phyloP scores from a whole-genome alignment of 139 green algal genomes.

The Chlorella ohadii region DNA sequence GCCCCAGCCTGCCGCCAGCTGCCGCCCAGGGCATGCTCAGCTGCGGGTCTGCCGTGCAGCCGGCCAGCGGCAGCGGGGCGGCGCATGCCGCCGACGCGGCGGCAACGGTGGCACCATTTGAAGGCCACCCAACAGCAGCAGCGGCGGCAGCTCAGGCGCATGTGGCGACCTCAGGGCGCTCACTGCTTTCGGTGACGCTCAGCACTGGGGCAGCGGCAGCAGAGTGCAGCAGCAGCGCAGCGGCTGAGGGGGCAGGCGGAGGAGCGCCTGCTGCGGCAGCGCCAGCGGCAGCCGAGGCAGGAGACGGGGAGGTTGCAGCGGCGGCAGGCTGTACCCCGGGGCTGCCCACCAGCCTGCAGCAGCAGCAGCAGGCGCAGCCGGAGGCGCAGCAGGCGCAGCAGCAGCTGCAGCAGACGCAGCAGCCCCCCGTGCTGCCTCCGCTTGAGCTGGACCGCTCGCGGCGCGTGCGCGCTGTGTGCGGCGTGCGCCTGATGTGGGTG shows the following conservation, averaged over 20 bases:
- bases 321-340: background rate
- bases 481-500: slow-evolving; percentile 59
- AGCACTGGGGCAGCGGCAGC: slow-evolving; percentile 9
- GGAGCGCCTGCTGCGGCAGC: background rate
- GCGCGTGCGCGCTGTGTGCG: slow-evolving; percentile 32
- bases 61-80: background rate
- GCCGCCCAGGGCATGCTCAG: slow-evolving; percentile 15
- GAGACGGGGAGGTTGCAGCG: background rate
- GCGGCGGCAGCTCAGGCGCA: slow-evolving; percentile 10
- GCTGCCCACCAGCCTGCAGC: background rate
- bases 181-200: slow-evolving; percentile 10
- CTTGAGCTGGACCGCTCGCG: slow-evolving; percentile 17
- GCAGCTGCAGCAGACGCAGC: background rate
- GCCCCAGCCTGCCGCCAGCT: background rate
- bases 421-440: background rate
- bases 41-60: background rate
- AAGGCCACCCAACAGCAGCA: background rate
- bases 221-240: background rate
- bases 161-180: slow-evolving; percentile 2
- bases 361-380: background rate
- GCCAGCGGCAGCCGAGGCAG: background rate
- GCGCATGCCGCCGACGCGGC: no score
- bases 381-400: background rate
- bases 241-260: background rate
- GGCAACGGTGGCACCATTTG: background rate